Base-by-base conservation (phyloP, 1,284 basidiomycete genomes). In the Wolfiporia cocos region DNA sequence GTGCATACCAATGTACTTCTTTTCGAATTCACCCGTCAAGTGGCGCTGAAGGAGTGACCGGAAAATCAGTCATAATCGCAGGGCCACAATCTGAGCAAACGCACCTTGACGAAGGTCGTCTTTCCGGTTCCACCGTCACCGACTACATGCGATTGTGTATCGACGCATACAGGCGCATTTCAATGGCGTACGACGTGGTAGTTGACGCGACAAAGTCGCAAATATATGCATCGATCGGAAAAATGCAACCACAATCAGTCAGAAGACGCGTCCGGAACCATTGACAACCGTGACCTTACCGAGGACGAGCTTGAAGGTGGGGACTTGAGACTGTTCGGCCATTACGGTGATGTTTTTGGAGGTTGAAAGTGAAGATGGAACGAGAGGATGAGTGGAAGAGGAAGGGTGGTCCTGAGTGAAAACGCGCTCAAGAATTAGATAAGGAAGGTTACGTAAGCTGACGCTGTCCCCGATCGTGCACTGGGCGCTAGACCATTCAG, bases 1-100 rank as follows among this genome's bases (percentile, higher is more conserved):
- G 21, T 19, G 51, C 58, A 24, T 66, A 95, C 92, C 94, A 54
- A 99, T 98, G 76, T 98, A 99, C 73, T 99, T 99, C 81, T 99
- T 99, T 75, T 99, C 96, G 68, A 99, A 99, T 81, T 99, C 96
- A 65, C 91, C 93, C 54, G 95, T 97, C 81, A 97, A 83, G 72
- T 99, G 95, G 68, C 93, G 92, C 92, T 92, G 60, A 32, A 55
- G 51, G 54, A 55, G 37, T 38, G 38, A 29, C 41, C 26, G 58
- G 37, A 38, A 40, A 69, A 83, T 86, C 78, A 82, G 71, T 47
- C 58, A 57, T 68, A 74, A 82, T 82, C 73, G 57, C 54, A 47
- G 49, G 41, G 42, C 21, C 26, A 29, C 18, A 38, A 15, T 12
- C 18, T 33, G 53, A 46, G 48, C 47, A 41, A 41, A 42, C 73